These are phyloP conservation scores for Alternaria sp. DNA, from an alignment of 2,329 filamentous ascomycete species.

Conservation along the genomic window DNA sequence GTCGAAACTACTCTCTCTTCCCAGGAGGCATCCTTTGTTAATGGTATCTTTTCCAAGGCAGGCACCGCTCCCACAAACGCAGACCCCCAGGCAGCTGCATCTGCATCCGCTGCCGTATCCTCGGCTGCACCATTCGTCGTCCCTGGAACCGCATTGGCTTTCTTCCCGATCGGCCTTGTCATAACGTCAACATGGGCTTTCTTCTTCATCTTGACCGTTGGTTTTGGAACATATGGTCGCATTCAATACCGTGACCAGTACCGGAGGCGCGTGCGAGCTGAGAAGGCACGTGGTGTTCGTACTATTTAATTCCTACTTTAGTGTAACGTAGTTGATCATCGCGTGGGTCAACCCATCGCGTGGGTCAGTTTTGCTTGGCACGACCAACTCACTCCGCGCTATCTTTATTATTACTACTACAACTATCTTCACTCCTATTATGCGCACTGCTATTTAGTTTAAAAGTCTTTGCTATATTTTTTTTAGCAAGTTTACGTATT, in stretches of 20 bases:
- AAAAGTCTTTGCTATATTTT: too few species aligned
- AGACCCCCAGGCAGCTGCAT: constrained; percentile 54
- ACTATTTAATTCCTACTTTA: constrained; percentile 43
- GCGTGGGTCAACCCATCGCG: too few species aligned
- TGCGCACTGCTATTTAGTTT: too few species aligned
- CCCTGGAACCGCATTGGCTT: constrained; percentile 71
- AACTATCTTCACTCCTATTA: too few species aligned
- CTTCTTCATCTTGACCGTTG: constrained; percentile 63
- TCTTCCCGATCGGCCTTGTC: constrained; percentile 75
- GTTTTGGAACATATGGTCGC: constrained; percentile 71
- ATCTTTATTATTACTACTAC: too few species aligned
- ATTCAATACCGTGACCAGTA: constrained; percentile 72
- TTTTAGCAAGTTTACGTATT: too few species aligned
- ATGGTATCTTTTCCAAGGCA: constrained; percentile 71
- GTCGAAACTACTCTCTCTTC: constrained; percentile 72
- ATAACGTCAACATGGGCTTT: constrained; percentile 70
- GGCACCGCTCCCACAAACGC: constrained; percentile 58
- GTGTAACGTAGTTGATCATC: not conserved
- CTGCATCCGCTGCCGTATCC: constrained; percentile 54
- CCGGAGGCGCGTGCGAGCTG: constrained; percentile 60
- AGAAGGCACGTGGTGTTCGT: constrained; percentile 42
- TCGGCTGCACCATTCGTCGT: constrained; percentile 67
- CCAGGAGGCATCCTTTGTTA: constrained; percentile 75
- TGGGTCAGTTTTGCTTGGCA: too few species aligned
- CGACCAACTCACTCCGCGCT: too few species aligned